Evolutionary conservation across 495 filamentous ascomycete species (phyloP).

Genomic region (Xanthoparmelia taractica): DNA sequence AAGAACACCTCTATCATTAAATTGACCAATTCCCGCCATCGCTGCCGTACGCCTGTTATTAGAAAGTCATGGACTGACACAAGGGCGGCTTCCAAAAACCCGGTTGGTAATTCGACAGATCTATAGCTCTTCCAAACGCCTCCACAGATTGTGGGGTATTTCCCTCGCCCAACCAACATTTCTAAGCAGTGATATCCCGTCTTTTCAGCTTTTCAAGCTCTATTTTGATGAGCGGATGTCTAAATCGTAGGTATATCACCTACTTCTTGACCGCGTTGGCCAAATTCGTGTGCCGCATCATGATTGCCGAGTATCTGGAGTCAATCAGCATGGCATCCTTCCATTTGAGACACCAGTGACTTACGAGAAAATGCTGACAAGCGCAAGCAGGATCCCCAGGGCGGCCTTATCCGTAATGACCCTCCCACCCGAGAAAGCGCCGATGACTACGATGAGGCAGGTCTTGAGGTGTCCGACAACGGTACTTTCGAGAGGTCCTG

Average conservation of each 20-base stretch:
- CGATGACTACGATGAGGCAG: conserved; percentile 37
- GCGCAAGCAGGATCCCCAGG: conserved; percentile 22
- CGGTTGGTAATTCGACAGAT: neutral
- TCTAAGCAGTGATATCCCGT: neutral
- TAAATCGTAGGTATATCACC: neutral
- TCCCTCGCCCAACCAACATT: conserved; percentile 12
- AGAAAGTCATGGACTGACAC: neutral
- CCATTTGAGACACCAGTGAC: neutral
- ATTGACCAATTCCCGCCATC: neutral
- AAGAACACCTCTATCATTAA: neutral
- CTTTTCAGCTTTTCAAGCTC: conserved; percentile 4
- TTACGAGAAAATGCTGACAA: conserved; percentile 25
- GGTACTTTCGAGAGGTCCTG: conserved; percentile 62
- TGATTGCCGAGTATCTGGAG: conserved; percentile 21
- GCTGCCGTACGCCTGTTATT: neutral
- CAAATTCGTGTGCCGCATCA: conserved; percentile 20
- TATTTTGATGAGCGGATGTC: conserved; percentile 6
- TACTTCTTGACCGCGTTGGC: conserved; percentile 2
- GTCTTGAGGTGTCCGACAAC: conserved; percentile 58
- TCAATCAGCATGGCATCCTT: conserved; percentile 4
- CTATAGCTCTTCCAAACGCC: neutral
- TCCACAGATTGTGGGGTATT: neutral
- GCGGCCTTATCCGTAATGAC: conserved; percentile 24
- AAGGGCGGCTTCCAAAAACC: neutral
- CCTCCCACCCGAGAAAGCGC: conserved; percentile 24